Conservation (phyloP, 371 early-diverging fungal genomes). For the Lichtheimia ramosa region DNA sequence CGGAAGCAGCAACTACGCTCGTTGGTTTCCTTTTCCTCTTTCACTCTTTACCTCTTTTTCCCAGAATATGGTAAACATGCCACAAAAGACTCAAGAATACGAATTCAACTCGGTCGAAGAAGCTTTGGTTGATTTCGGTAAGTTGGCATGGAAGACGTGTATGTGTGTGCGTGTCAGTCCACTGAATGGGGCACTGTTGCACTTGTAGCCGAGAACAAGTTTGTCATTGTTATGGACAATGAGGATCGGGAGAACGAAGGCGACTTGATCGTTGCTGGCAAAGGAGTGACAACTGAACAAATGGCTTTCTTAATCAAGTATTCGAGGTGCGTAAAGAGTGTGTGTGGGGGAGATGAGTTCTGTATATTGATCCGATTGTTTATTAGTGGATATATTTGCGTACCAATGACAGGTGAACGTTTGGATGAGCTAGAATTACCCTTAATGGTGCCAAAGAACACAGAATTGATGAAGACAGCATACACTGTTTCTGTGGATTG, state of each 20-base stretch:
- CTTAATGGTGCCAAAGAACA: constrained; percentile 90
- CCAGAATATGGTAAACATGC: constrained; percentile 11
- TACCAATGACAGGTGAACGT: constrained; percentile 74
- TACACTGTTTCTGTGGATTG: constrained; percentile 93
- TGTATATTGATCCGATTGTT: not conserved
- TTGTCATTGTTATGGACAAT: constrained; percentile 92
- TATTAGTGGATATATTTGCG: constrained; percentile 89
- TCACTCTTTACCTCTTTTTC: not conserved
- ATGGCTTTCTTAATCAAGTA: constrained; percentile 94
- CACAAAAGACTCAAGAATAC: constrained; percentile 9
- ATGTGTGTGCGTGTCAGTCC: no score
- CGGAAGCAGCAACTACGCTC: not conserved
- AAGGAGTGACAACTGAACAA: constrained; percentile 84
- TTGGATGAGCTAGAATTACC: constrained; percentile 84
- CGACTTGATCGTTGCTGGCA: constrained; percentile 92
- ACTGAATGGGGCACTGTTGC: constrained; percentile 3
- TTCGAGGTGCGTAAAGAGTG: constrained; percentile 70
- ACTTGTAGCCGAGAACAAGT: constrained; percentile 64
- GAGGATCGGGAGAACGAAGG: constrained; percentile 98
- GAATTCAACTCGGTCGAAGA: constrained; percentile 36
- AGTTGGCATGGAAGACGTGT: constrained; percentile 3
- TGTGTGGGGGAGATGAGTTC: not conserved
- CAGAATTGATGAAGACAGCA: constrained; percentile 88
- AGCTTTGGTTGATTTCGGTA: constrained; percentile 32
- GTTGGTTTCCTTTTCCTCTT: not conserved